Percentiles rank a stretch among this genome's conserved stretches.
Evolutionary conservation across 2,329 filamentous ascomycete genomes (phyloP).

Genomic region (Pestalotiopsis sp.): DNA sequence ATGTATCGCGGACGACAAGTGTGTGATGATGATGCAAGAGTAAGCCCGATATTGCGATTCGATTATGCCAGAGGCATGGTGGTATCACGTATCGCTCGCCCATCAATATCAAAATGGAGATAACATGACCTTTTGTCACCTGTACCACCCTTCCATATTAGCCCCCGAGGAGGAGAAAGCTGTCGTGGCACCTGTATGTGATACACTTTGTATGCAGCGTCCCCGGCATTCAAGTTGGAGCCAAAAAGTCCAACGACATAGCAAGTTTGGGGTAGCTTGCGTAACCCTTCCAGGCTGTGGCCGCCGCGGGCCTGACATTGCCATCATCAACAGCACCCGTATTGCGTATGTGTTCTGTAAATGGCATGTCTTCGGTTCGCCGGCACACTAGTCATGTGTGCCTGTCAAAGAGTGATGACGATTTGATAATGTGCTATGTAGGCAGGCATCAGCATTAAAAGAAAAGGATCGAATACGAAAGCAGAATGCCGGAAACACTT

Average conservation of each 20-base stretch:
- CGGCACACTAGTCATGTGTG: background rate
- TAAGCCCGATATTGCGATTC: background rate
- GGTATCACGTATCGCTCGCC: background rate
- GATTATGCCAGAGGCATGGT: background rate
- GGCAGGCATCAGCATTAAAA: background rate
- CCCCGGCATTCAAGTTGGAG: background rate
- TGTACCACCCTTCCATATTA: background rate
- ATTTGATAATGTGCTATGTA: background rate
- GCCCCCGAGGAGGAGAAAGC: background rate
- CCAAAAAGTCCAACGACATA: background rate
- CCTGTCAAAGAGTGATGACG: background rate
- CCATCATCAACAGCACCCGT: background rate
- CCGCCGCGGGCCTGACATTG: background rate
- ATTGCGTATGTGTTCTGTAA: background rate
- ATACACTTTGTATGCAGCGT: background rate
- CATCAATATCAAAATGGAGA: background rate
- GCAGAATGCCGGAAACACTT: background rate
- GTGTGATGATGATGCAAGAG: background rate
- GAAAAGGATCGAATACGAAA: background rate
- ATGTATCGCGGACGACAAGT: background rate
- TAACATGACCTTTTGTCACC: background rate
- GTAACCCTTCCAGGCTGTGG: background rate
- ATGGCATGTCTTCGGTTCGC: background rate
- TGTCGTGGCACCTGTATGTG: slow-evolving; percentile 4
- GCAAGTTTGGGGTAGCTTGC: background rate